Base-by-base conservation (phyloP, 2,329 filamentous ascomycete species). In the Corinectria fuckeliana region DNA sequence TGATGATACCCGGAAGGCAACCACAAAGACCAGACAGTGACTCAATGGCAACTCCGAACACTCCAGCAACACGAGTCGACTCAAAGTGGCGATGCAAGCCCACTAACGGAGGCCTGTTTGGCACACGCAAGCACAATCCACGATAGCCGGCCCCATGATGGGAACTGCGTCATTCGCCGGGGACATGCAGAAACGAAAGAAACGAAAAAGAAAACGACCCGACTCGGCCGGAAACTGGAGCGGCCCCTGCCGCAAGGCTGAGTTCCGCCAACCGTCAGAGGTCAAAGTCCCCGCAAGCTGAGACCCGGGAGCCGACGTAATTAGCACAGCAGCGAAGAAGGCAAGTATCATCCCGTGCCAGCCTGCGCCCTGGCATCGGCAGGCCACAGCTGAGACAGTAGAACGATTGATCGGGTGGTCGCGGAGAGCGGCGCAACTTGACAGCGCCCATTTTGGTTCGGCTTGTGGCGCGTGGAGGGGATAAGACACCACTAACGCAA, bases 51-150 rank as follows among this genome's bases (percentile, higher is more conserved):
- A 20, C 10, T 6, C 20, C 11, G 14, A 38, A 50, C 16, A 41
- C 48, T 51, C 48, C 21, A 45, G 23, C n/a, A 28, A 45, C 42
- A 28, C 36, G 20, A n/a, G n/a, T n/a, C n/a, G n/a, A n/a, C 30
- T 36, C 13, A 30, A 20, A 20, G 41, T 36, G 50, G 45, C 50
- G 44, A 53, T 48, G 20, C 8, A 9, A n/a, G 52, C 48, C 49
- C 50, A 44, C 50, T 50, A 13, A 10, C 41, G 42, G 50, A 48
- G 36, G 36, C 56, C 36, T 54, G 44, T 11, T 50, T 18, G 47
- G 44, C n/a, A n/a, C n/a, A n/a, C n/a, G n/a, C n/a, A n/a, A n/a
- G 50, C 56, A 58, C 56, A 50, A 50, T 44, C 56, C 56, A 58
- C 44, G 54, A 36, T 23, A 18, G n/a, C n/a, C 30, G 50, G 26